These are phyloP conservation scores for Aspergillus viridinutans DNA, from an alignment of 2,329 filamentous ascomycete genomes.

Conservation along the genomic window DNA sequence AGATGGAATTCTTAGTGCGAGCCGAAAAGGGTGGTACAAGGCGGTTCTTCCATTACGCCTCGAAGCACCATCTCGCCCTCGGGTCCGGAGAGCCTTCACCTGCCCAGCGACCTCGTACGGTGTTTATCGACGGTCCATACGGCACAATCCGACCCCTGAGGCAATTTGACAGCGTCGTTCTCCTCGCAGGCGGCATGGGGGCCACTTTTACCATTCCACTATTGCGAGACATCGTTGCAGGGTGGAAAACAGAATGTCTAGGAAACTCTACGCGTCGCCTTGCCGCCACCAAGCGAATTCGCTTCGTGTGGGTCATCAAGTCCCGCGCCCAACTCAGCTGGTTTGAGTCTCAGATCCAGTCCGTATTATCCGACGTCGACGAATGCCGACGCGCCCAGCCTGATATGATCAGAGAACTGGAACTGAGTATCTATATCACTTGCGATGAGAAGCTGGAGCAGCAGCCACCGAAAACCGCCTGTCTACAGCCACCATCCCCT, in stretches of 20 bases:
- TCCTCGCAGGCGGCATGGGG: slow-evolving; percentile 59
- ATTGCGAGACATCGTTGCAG: slow-evolving; percentile 52
- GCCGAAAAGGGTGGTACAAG: slow-evolving; percentile 51
- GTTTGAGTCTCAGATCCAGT: slow-evolving; percentile 50
- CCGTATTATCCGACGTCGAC: slow-evolving; percentile 42
- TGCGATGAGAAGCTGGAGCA: slow-evolving; percentile 46
- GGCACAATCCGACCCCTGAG: slow-evolving; percentile 49
- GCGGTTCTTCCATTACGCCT: slow-evolving; percentile 49
- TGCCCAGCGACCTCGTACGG: slow-evolving; percentile 25
- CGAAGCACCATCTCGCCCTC: slow-evolving; percentile 33
- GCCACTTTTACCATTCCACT: slow-evolving; percentile 56
- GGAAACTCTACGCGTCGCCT: slow-evolving; percentile 15
- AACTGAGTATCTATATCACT: slow-evolving; percentile 54
- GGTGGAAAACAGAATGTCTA: slow-evolving; percentile 37
- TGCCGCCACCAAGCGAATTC: slow-evolving; percentile 46
- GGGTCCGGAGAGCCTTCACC: slow-evolving; percentile 12
- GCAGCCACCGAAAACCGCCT: background rate
- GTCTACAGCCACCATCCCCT: background rate
- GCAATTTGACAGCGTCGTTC: slow-evolving; percentile 58
- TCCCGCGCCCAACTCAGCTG: slow-evolving; percentile 50
- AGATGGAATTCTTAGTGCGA: slow-evolving; percentile 55
- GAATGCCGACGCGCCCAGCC: slow-evolving; percentile 26
- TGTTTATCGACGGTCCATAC: slow-evolving; percentile 54
- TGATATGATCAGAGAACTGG: slow-evolving; percentile 41
- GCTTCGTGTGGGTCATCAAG: slow-evolving; percentile 58